A percentile compares a stretch with the other conserved stretches of the same genome.
Evolutionary conservation across 805 yeast genomes (phyloP).

Genomic region (Sugiyamaella qingdaonensis): DNA sequence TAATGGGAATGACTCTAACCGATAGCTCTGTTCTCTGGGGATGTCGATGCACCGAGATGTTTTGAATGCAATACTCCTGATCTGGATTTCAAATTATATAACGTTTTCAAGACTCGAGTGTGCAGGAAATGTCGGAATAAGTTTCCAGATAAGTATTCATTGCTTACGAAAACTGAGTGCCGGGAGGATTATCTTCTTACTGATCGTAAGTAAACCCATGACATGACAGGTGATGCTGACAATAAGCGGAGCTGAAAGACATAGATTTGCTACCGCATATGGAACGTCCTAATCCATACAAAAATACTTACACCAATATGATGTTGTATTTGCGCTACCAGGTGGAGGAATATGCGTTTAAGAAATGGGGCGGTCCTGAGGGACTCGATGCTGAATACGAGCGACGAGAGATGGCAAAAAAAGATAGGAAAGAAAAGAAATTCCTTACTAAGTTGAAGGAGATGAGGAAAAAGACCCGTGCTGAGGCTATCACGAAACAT

Average conservation of each 20-base stretch:
- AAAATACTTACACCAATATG: constrained; percentile 84
- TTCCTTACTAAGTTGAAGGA: constrained; percentile 75
- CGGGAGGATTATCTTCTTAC: constrained; percentile 87
- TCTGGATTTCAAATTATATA: constrained; percentile 64
- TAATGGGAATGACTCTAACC: not conserved
- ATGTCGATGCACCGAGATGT: constrained; percentile 74
- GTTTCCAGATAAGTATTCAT: constrained; percentile 81
- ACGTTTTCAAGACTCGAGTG: constrained; percentile 69
- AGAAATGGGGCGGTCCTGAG: constrained; percentile 92
- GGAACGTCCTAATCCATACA: constrained; percentile 93
- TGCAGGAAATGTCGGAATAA: constrained; percentile 73
- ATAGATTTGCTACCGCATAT: constrained; percentile 60
- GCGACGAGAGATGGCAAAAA: constrained; percentile 65
- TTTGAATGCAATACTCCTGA: constrained; percentile 79
- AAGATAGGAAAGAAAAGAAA: constrained; percentile 70
- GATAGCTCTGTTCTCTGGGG: constrained; percentile 36
- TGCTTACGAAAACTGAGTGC: constrained; percentile 93
- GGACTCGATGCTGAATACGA: constrained; percentile 92
- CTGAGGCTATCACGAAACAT: constrained; percentile 71
- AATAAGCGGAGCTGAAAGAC: constrained; percentile 70
- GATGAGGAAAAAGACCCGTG: constrained; percentile 88
- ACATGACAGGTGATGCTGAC: not conserved
- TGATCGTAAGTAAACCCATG: constrained; percentile 42
- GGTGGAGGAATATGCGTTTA: constrained; percentile 88
- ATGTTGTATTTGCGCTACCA: constrained; percentile 85